Evolutionary conservation across 495 filamentous ascomycete species (phyloP), one percentile per base, ranked within the genome.

Genomic region (Podospora bellae-mahoneyi): DNA sequence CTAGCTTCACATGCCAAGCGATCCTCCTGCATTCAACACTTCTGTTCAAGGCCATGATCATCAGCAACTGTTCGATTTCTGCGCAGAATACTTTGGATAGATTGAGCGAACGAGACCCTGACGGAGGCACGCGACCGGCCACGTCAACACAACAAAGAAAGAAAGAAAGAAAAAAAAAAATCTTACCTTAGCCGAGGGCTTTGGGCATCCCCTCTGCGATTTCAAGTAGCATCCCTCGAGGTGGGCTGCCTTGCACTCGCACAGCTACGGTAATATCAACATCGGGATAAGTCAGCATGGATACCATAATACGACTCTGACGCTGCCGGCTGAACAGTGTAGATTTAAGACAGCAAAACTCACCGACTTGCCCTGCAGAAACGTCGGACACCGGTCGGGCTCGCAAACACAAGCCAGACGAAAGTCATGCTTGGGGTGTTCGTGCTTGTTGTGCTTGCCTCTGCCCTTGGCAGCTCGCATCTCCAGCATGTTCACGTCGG

Each of bases 181-280:
- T 44, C 64, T 67, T 20, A 72, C 71, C 58, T 66, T 67, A 18
- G 48, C 48, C 20, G 56, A 64, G 4, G 71, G 71, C 61, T 54
- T 66, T 19, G 71, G 62, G 39, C 68, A 72, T 19, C 71, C 71
- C 23, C 63, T 53, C n/a, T 70, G 32, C 5, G 71, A 70, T 18
- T 65, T 63, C 26, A 64, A 62, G 53, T 68, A 72, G 66, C 68
- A 66, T 10, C 64, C 71, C 20, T 70, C 62, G 7, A 18, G 9
- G 20, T 66, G 65, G 13, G 71, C 58, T 15, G 32, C 65, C 54
- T 68, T 65, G 59, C 71, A 72, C 30, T 68, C 62, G 60, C 71
- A 70, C 53, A 72, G 44, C 71, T 72, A 23, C 15, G 39, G 28
- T 26, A 48, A 6, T n/a, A 65, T 59, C 16, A 53, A 56, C 4